phyloP scores from a whole-genome alignment of 345 rosid species.

The Gossypium anomalum region DNA sequence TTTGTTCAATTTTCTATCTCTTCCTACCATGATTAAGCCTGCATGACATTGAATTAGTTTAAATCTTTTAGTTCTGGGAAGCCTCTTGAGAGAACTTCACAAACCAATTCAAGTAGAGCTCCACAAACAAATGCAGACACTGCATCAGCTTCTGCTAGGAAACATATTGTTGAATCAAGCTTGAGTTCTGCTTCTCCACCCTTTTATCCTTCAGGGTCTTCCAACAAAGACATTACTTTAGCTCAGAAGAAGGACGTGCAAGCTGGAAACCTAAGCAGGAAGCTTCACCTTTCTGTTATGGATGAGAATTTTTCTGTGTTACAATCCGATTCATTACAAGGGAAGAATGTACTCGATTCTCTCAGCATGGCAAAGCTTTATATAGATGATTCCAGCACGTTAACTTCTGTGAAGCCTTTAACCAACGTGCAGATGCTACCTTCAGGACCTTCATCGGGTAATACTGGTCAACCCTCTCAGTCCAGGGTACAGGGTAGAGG shows the following conservation, averaged over 20 bases:
- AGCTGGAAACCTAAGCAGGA: conserved; percentile 42
- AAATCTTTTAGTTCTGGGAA: conserved; percentile 44
- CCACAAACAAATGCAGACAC: conserved; percentile 39
- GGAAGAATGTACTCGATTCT: conserved; percentile 49
- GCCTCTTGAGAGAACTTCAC: conserved; percentile 37
- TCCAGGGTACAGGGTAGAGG: conserved; percentile 55
- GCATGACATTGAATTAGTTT: conserved; percentile 14
- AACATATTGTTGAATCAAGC: conserved; percentile 55
- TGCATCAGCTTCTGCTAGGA: conserved; percentile 43
- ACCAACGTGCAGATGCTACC: conserved; percentile 32
- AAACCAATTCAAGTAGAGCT: conserved; percentile 39
- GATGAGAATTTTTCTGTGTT: conserved; percentile 34
- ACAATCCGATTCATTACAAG: conserved; percentile 32
- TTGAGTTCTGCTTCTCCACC: conserved; percentile 96
- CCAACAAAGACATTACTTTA: conserved; percentile 43
- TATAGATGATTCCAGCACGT: conserved; percentile 42
- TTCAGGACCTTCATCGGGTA: conserved; percentile 35
- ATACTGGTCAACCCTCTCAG: conserved; percentile 41
- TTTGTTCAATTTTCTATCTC: background rate
- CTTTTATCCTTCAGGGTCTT: conserved; percentile 82
- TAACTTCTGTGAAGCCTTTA: conserved; percentile 45
- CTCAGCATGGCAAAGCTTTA: conserved; percentile 50
- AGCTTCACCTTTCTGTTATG: conserved; percentile 28
- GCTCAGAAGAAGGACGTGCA: conserved; percentile 57
- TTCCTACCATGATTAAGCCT: background rate